These are phyloP conservation scores for Styphnolobium japonicum DNA, from an alignment of 306 rosid genomes.

Conservation along the genomic window DNA sequence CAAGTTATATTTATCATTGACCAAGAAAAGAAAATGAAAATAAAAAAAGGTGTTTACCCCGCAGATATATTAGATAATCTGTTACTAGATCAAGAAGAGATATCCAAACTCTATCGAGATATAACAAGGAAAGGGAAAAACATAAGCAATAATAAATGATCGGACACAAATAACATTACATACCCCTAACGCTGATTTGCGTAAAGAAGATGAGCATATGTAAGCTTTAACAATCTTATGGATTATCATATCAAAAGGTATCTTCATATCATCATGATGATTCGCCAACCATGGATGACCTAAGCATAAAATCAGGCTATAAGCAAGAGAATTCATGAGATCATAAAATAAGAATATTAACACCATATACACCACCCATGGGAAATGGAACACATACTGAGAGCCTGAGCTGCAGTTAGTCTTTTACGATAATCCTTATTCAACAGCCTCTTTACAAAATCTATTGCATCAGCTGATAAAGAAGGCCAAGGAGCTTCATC, in stretches of 20 bases:
- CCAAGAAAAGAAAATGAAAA: neutral
- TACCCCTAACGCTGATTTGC: conserved; percentile 79
- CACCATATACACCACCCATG: neutral
- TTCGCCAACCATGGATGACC: conserved; percentile 83
- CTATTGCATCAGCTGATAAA: conserved; percentile 66
- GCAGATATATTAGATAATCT: neutral
- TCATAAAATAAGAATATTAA: neutral
- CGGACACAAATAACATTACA: conserved; percentile 9
- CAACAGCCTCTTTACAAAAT: conserved; percentile 71
- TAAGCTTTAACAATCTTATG: conserved; percentile 65
- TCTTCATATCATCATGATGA: conserved; percentile 48
- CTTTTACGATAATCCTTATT: conserved; percentile 74
- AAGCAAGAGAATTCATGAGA: conserved; percentile 1
- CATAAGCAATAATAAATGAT: neutral
- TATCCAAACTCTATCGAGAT: neutral
- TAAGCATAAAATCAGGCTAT: conserved; percentile 26
- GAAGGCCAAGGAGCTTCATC: conserved; percentile 92
- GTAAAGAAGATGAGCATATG: conserved; percentile 64
- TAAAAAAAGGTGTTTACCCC: neutral
- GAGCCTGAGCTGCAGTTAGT: conserved; percentile 86
- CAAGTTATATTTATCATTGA: neutral
- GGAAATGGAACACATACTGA: conserved; percentile 34
- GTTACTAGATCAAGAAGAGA: neutral
- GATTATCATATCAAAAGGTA: conserved; percentile 70
- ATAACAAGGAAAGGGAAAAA: neutral